Conservation (phyloP, 768 basidiomycete species). For the Krasilnikovozyma curviuscula region DNA sequence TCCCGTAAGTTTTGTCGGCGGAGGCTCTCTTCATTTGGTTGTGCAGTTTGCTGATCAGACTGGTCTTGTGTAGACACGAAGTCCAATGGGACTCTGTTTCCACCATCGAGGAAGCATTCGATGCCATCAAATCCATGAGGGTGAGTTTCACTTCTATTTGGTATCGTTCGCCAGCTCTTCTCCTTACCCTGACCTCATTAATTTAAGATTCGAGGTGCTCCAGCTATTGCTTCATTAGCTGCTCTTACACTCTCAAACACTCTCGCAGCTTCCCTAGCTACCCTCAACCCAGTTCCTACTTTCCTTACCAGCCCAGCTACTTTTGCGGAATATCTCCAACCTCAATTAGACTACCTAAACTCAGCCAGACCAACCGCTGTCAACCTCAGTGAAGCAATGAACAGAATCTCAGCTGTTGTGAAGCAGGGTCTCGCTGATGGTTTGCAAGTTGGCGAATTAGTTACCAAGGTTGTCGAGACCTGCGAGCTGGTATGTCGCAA, state of each 20-base stretch:
- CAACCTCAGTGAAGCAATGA: constrained; percentile 72
- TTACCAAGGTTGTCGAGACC: constrained; percentile 44
- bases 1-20: constrained; percentile 34
- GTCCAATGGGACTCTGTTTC: constrained; percentile 32
- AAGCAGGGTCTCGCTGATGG: constrained; percentile 6
- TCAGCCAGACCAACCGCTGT: constrained; percentile 91
- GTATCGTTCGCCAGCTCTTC: neutral
- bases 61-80: constrained; percentile 17
- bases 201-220: constrained; percentile 63
- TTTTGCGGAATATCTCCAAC: constrained; percentile 39
- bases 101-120: constrained; percentile 65
- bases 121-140: constrained; percentile 94
- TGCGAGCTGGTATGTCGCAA: constrained; percentile 33
- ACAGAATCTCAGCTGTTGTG: constrained; percentile 38
- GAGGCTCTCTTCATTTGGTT: neutral
- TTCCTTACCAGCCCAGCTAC: constrained; percentile 39
- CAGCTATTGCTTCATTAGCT: constrained; percentile 84
- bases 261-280: constrained; percentile 37
- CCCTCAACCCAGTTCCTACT: constrained; percentile 33
- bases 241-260: constrained; percentile 54
- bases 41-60: neutral
- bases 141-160: constrained; percentile 27
- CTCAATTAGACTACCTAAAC: constrained; percentile 50
- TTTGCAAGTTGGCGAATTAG: constrained; percentile 23
- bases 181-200: neutral